Evolutionary conservation across 192 early-diverging fungal genomes (phyloP), one percentile per base, ranked within the genome.

Genomic region (Powellomyces hirtus): DNA sequence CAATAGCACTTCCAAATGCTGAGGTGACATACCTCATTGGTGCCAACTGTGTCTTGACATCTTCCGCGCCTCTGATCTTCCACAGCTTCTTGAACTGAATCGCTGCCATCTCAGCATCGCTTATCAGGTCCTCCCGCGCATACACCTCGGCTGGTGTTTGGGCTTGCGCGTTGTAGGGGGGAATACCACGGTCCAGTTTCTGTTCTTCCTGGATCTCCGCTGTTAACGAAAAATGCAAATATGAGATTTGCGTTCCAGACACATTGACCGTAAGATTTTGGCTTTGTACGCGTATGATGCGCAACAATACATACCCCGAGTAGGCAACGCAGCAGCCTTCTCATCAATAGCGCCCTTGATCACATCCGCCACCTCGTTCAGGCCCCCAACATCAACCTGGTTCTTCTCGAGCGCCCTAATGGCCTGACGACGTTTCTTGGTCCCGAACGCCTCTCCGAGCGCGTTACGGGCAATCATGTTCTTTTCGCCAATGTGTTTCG

Each of bases 371-470:
- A 86, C 86, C 38, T 74, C 81, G 50, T 84, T 70, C 68, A 96
- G 66, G 0, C 78, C 73, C 35, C 85, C 84, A 60, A 89, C 88
- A 31, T 92, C 86, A 62, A 97, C 89, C 61, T 86, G 85, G 75
- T 98, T 98, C 70, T 90, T 89, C 72, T 94, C 94, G 58, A 84
- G 76, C 20, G 90, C 88, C 16, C 83, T 83, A 63, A 98, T 89
- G 63, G 88, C 80, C 58, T 94, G 84, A 64, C 90, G 88, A 51
- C 84, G 77, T 81, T 95, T 96, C 80, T 92, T 91, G 59, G 90
- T 94, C 69, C 96, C 96, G 73, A 98, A 98, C 18, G 90, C 86
- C 72, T 94, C 85, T 63, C 95, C 95, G 52, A 98, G 80, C 55
- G 84, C 79, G 67, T 89, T 91, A 56, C 92, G 81, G 18, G 91